Percentiles rank a stretch among this genome's conserved stretches.
phyloP scores from a whole-genome alignment of 768 basidiomycete genomes.

The Lactarius sanguifluus region DNA sequence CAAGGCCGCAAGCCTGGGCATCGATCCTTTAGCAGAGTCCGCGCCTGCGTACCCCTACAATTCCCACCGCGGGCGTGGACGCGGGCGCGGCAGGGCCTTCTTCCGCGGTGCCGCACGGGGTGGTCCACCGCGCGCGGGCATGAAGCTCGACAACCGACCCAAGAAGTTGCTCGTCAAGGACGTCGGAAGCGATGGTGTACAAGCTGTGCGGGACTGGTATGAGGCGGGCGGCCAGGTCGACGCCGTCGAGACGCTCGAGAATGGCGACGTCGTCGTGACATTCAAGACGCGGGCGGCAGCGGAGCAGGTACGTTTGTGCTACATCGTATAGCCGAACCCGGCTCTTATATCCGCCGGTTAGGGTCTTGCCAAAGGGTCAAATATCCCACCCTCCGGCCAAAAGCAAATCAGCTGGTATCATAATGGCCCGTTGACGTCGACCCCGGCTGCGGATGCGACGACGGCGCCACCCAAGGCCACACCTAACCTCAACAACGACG shows the following conservation, averaged over 20 bases:
- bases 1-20: constrained; percentile 74
- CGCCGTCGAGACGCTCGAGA: constrained; percentile 52
- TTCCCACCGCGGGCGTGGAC: constrained; percentile 54
- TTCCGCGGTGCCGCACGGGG: constrained; percentile 65
- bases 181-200: constrained; percentile 51
- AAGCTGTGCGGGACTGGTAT: constrained; percentile 78
- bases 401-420: constrained; percentile 70
- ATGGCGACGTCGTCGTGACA: constrained; percentile 59
- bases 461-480: constrained; percentile 36
- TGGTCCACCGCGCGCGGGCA: constrained; percentile 63
- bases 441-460: constrained; percentile 27
- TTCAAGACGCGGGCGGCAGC: constrained; percentile 74
- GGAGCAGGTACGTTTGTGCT: constrained; percentile 61
- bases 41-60: constrained; percentile 42
- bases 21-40: constrained; percentile 42
- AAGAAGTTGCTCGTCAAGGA: constrained; percentile 77
- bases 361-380: constrained; percentile 71
- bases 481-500: constrained; percentile 42
- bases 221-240: constrained; percentile 78
- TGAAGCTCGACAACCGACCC: constrained; percentile 90
- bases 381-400: constrained; percentile 62
- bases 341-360: constrained; percentile 33
- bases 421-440: constrained; percentile 31
- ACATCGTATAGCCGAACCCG: neutral
- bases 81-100: constrained; percentile 60